Evolutionary conservation across 805 yeast genomes (phyloP), one percentile per base, ranked within the genome.

Genomic region (Starmerella kuoi): DNA sequence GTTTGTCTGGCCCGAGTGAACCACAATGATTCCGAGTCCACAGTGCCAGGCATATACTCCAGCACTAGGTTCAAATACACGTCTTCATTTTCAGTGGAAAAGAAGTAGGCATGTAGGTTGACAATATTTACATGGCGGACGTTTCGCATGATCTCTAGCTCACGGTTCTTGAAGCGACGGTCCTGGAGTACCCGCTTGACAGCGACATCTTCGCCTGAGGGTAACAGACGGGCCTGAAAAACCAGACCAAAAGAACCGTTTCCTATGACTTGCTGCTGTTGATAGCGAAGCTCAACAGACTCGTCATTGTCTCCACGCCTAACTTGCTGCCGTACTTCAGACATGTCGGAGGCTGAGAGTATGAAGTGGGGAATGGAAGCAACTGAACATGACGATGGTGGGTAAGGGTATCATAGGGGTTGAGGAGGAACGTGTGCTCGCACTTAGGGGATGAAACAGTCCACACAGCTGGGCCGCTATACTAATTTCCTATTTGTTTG

Each of bases 211-310:
- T 78, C 82, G 46, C 80, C 76, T 19, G 80, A 70, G 15, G 88
- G 86, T 47, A 73, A 57, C 31, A 91, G 67, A 45, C 74, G 76
- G 5, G 95, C 85, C 52, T 84, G 91, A 59, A 85, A 86, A n/a
- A 91, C 98, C 26, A 86, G 87, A 2, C 98, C 98, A 65, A 91
- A 91, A n/a, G 97, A 87, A 9, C 98, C 98, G 62, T 84, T 93
- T n/a, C 98, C 98, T 32, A 88, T 91, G 71, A 87, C 86, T 52
- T 83, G 80, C 31, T 83, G 74, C 55, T 79, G 85, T 15, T 87
- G 79, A 64, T 83, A 85, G 37, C 77, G 74, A 42, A 88, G 72
- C 39, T 73, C 71, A 38, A 68, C 66, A 24, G 66, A 55, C 48
- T 75, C 76, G 42, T 81, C 85, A 7, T 79, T 73, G 55, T 70